Conservation (phyloP, 176 grass and related monocot species). For the Rhynchospora pubera region DNA sequence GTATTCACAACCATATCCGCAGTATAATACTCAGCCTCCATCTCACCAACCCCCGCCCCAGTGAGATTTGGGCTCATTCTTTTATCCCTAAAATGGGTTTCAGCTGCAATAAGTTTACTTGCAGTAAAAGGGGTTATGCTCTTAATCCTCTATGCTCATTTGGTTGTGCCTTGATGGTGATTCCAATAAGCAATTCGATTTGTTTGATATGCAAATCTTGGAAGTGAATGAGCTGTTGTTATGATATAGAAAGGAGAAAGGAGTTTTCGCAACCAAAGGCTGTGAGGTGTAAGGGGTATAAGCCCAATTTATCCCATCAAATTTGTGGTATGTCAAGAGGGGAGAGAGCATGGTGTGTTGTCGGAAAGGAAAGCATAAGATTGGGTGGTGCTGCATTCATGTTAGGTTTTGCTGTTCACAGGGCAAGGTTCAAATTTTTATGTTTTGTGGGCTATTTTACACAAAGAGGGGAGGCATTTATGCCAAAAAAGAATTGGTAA, state of each 20-base stretch:
- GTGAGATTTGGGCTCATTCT: slow-evolving; percentile 37
- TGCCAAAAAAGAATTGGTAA: not conserved
- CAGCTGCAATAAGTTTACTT: slow-evolving; percentile 38
- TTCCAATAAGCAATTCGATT: slow-evolving; percentile 11
- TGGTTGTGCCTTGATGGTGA: slow-evolving; percentile 45
- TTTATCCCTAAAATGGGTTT: slow-evolving; percentile 45
- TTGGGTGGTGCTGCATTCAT: slow-evolving; percentile 7
- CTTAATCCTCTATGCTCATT: slow-evolving; percentile 42
- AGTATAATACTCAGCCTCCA: slow-evolving; percentile 90
- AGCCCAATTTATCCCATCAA: slow-evolving; percentile 18
- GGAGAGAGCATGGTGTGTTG: slow-evolving; percentile 1
- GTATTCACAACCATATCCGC: slow-evolving; percentile 80
- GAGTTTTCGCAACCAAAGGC: slow-evolving; percentile 14
- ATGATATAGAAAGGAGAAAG: not conserved
- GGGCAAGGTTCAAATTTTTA: not conserved
- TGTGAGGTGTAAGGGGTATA: slow-evolving; percentile 21
- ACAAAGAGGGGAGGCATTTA: not conserved
- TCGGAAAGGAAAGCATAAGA: slow-evolving; percentile 9
- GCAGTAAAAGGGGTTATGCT: slow-evolving; percentile 46
- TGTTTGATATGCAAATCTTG: slow-evolving; percentile 16
- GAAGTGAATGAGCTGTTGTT: slow-evolving; percentile 9
- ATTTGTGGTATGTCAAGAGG: slow-evolving; percentile 16
- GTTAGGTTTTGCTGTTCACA: slow-evolving; percentile 17
- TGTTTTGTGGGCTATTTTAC: not conserved
- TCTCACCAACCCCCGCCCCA: slow-evolving; percentile 70